Base-by-base conservation (phyloP, 805 yeast species). In the Yarrowia divulgata region DNA sequence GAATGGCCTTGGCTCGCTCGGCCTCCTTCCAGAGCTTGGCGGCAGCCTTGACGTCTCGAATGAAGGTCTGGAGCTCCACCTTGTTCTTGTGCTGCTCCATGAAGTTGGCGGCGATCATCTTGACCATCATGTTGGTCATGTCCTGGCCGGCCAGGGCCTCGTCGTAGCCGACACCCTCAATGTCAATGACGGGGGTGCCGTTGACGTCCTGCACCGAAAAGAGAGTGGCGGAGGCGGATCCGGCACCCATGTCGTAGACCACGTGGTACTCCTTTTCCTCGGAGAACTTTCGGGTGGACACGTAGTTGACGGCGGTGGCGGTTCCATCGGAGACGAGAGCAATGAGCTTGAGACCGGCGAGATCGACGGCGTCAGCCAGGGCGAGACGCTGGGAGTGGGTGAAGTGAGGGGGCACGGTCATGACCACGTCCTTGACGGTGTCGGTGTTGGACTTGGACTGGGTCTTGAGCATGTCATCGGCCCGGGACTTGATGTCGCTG, bases 181-280 rank as follows among this genome's bases (percentile, higher is more conserved):
- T 84, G 46, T 87, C 89, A 46, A 93, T 80, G 9, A 76, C 75
- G 13, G 83, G 72, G 62, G 73, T 71, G 39, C 73, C 62, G 10
- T 83, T 78, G 10, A 82, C 80, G 29, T 85, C 85, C 18, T 79
- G 77, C 71, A 88, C 82, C 0, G 93, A 87, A 64, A 93, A 85
- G n/a, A 95, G 80, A 0, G 98, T 90, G 1, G 97, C 97, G 69
- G 88, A 86, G 0, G 97, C 90, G 0, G 97, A 88, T 1, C 97
- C 97, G 6, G 97, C 94, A 58, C 99, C 99, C 85, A 90, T 85
- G 77, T 95, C 99, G 76, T 89, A 92, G 43, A 95, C 84, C 63
- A 92, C 76, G 75, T 90, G 90, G 74, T 87, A 84, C 73, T 86
- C 86, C 69, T 82, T 84, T 2, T 82, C 83, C 3, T 77, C 77